Percentiles rank a stretch among this genome's conserved stretches.
Conservation (phyloP, 164 flowering plant species). For the Stephania japonica region DNA sequence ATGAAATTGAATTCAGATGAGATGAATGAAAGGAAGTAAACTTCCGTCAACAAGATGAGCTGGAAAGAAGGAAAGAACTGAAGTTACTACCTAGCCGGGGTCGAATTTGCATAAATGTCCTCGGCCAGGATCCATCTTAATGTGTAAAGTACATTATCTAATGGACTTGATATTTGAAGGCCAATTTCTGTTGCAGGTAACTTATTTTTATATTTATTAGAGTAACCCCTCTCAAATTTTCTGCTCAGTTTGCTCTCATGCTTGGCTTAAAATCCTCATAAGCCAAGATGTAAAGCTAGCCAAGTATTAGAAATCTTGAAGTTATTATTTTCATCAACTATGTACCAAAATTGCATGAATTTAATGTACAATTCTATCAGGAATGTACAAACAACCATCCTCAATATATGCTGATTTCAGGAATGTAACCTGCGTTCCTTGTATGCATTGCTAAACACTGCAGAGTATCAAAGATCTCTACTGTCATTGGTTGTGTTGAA, state of each 20-base stretch:
- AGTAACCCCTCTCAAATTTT: no score
- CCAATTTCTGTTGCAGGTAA: no score
- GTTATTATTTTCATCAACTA: no score
- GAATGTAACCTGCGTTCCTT: not conserved
- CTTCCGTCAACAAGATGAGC: not conserved
- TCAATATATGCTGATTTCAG: not conserved
- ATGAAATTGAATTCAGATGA: not conserved
- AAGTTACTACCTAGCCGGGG: not conserved
- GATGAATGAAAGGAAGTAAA: not conserved
- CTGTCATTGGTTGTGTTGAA: not conserved
- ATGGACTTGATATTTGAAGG: no score
- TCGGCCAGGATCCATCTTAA: not conserved
- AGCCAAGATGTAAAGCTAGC: no score
- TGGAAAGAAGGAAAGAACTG: not conserved
- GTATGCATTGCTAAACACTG: not conserved
- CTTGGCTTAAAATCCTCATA: no score
- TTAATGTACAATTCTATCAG: not conserved
- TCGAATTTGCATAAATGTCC: not conserved
- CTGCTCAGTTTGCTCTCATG: no score
- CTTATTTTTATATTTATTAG: no score
- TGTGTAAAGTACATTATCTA: no score
- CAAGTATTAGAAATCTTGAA: not conserved
- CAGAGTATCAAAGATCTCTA: conserved; percentile 1
- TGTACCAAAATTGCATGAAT: not conserved
- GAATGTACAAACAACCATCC: not conserved